Evolutionary conservation across 2,329 filamentous ascomycete genomes (phyloP).

Genomic region (Pseudocercospora fijiensis): DNA sequence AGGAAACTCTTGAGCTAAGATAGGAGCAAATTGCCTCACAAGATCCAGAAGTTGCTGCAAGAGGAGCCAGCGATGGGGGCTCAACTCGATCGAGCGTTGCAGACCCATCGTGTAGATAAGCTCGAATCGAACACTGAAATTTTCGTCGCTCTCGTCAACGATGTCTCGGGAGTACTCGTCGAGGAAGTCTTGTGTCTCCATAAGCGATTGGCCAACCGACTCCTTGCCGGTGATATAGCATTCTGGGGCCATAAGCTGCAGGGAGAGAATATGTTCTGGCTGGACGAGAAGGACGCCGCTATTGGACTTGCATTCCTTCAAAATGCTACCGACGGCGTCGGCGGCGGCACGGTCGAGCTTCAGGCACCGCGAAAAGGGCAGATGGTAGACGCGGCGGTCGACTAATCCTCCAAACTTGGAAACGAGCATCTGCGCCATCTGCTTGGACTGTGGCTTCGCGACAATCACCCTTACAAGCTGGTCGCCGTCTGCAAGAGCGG

Average conservation of each 20-base stretch:
- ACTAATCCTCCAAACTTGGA: constrained; percentile 57
- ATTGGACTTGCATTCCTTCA: constrained; percentile 43
- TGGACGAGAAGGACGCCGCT: constrained; percentile 59
- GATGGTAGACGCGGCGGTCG: constrained; percentile 54
- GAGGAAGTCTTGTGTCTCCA: constrained; percentile 54
- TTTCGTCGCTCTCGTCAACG: constrained; percentile 60
- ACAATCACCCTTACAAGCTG: constrained; percentile 57
- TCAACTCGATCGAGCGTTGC: constrained; percentile 44
- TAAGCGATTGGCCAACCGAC: constrained; percentile 43
- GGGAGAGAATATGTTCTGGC: constrained; percentile 65
- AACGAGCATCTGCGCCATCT: constrained; percentile 59
- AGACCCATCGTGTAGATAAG: constrained; percentile 48
- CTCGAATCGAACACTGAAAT: constrained; percentile 45
- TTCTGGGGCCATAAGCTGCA: constrained; percentile 62
- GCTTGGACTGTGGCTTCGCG: constrained; percentile 56
- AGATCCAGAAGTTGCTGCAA: constrained; percentile 41
- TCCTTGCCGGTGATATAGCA: constrained; percentile 51
- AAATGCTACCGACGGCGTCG: constrained; percentile 41
- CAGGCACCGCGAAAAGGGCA: constrained; percentile 59
- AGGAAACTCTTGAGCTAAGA: constrained; percentile 17
- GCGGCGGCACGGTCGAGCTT: constrained; percentile 38
- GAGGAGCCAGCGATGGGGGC: constrained; percentile 43
- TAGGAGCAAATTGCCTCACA: constrained; percentile 20
- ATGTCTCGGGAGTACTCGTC: constrained; percentile 56
- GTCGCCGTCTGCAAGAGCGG: constrained; percentile 42